phyloP scores from a whole-genome alignment of 1,139 yeast species.

The Debaryomyces robertsiae region DNA sequence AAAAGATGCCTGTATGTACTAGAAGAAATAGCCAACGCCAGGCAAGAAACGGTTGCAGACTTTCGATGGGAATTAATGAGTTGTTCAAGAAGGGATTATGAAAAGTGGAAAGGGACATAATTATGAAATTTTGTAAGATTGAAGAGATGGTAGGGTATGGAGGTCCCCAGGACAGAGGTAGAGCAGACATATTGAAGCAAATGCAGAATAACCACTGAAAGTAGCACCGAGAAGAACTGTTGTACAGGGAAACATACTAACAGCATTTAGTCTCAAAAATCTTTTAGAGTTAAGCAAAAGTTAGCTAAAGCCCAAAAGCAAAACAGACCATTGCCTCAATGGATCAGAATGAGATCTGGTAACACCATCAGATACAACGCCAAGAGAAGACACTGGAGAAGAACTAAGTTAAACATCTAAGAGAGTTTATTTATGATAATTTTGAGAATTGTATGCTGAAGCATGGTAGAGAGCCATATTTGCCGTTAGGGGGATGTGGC shows the following conservation, averaged over 20 bases:
- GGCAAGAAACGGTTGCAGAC: not conserved
- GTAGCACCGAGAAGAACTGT: not conserved
- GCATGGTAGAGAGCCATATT: not conserved
- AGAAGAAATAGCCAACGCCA: conserved; percentile 3
- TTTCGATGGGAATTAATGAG: conserved; percentile 4
- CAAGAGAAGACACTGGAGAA: conserved; percentile 99
- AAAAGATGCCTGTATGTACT: conserved; percentile 42
- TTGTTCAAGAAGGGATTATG: too few relatives aligned
- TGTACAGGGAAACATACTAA: conserved; percentile 20
- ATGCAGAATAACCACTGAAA: too few relatives aligned
- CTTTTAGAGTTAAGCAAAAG: conserved; percentile 98
- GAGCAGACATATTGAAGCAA: too few relatives aligned
- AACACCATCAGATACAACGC: conserved; percentile 99
- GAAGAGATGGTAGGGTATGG: too few relatives aligned
- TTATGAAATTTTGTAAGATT: too few relatives aligned
- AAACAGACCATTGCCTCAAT: conserved; percentile 99
- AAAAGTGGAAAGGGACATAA: too few relatives aligned
- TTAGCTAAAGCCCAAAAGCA: conserved; percentile 99
- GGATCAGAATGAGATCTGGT: conserved; percentile 99
- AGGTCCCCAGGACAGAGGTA: too few relatives aligned
- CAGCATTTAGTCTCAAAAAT: conserved; percentile 78
- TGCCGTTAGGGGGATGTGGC: not conserved
- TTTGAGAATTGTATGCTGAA: conserved; percentile 7
- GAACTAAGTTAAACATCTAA: conserved; percentile 98
- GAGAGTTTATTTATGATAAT: conserved; percentile 20